These are phyloP conservation scores for Suillus variegatus DNA, from an alignment of 768 basidiomycete genomes.

Conservation along the genomic window DNA sequence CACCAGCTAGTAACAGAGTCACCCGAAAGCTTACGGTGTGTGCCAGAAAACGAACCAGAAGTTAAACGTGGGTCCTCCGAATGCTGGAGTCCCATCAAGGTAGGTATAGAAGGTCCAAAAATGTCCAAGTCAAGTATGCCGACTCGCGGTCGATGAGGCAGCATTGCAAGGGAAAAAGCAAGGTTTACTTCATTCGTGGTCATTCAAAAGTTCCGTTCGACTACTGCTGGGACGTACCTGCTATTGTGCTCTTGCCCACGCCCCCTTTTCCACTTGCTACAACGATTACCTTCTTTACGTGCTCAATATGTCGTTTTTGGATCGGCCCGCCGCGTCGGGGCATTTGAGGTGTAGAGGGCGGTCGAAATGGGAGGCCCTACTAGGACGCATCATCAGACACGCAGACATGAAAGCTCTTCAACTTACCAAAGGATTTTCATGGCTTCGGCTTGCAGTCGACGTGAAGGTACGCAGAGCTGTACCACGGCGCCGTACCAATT, in stretches of 20 bases:
- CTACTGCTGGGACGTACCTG: constrained; percentile 51
- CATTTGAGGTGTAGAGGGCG: constrained; percentile 53
- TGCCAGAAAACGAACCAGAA: constrained; percentile 44
- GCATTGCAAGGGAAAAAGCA: constrained; percentile 68
- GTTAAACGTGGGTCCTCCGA: constrained; percentile 80
- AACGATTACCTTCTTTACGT: constrained; percentile 79
- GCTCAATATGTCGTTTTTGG: constrained; percentile 56
- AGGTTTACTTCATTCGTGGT: constrained; percentile 61
- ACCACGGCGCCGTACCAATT: background rate
- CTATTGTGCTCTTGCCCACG: constrained; percentile 93
- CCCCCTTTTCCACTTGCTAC: constrained; percentile 96
- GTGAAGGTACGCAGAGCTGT: constrained; percentile 19
- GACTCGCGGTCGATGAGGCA: constrained; percentile 54
- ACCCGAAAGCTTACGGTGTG: background rate
- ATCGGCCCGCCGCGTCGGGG: constrained; percentile 57
- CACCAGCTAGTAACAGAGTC: constrained; percentile 54
- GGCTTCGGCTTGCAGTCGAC: constrained; percentile 26
- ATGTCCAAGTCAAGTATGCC: constrained; percentile 94
- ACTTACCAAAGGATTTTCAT: constrained; percentile 61
- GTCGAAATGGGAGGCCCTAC: constrained; percentile 36
- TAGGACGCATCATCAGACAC: constrained; percentile 19
- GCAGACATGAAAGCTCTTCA: background rate
- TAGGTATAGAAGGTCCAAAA: constrained; percentile 93
- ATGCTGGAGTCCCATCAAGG: constrained; percentile 84
- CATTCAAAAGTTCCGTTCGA: background rate